Evolutionary conservation across 768 basidiomycete species (phyloP).

Genomic region (Flagelloscypha sp.): DNA sequence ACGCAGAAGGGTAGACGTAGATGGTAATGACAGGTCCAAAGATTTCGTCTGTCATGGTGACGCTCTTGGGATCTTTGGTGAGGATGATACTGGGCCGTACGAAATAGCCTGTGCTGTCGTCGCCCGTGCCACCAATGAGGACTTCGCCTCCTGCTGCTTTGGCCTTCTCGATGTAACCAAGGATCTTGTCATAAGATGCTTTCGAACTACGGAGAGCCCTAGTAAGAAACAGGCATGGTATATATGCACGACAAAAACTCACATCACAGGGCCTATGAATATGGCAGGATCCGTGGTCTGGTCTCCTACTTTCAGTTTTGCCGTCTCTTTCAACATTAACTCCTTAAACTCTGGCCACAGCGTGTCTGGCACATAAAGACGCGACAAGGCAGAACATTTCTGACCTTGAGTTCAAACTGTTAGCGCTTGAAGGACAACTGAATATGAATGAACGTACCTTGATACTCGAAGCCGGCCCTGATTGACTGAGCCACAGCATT

Average conservation of each 20-base stretch:
- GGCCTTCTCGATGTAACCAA: conserved; percentile 76
- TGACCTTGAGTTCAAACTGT: conserved; percentile 48
- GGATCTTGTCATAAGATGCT: conserved; percentile 84
- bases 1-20: conserved; percentile 81
- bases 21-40: conserved; percentile 95
- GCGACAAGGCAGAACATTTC: conserved; percentile 92
- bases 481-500: conserved; percentile 89
- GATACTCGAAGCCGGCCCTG: conserved; percentile 91
- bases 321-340: conserved; percentile 60
- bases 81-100: conserved; percentile 91
- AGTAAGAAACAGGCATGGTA: neutral
- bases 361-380: conserved; percentile 82
- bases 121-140: conserved; percentile 76
- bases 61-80: conserved; percentile 79
- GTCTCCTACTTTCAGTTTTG: conserved; percentile 80
- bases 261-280: conserved; percentile 98
- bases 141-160: conserved; percentile 86
- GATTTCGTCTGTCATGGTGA: conserved; percentile 92
- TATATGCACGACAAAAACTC: conserved; percentile 13
- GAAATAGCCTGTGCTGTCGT: conserved; percentile 90
- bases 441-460: conserved; percentile 41
- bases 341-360: conserved; percentile 85
- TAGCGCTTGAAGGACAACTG: neutral
- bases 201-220: conserved; percentile 59
- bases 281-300: conserved; percentile 67